These are phyloP conservation scores for Kregervanrija pseudodelftensis DNA, from an alignment of 805 yeast genomes.

Conservation along the genomic window DNA sequence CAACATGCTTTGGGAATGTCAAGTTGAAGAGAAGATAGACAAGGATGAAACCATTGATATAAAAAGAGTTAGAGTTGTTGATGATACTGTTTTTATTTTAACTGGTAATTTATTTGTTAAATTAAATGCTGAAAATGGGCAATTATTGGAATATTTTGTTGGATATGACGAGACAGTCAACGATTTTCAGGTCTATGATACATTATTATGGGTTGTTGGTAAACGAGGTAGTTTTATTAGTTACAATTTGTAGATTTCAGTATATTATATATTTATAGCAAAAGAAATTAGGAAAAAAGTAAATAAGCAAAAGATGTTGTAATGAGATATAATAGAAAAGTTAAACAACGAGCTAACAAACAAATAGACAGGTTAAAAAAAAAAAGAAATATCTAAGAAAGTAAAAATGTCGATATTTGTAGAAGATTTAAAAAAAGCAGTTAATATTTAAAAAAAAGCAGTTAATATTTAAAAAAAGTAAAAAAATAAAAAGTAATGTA, in stretches of 20 bases:
- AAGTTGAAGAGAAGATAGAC: neutral
- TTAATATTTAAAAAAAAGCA: no score
- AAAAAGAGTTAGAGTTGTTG: neutral
- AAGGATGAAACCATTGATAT: constrained; percentile 2
- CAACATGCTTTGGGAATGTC: constrained; percentile 9
- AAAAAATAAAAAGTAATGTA: neutral
- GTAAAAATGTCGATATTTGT: no score
- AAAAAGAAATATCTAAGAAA: no score
- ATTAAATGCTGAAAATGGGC: constrained; percentile 7
- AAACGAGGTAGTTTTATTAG: constrained; percentile 6
- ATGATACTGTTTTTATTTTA: constrained; percentile 4
- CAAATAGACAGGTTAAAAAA: no score
- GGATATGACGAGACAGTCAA: constrained; percentile 9
- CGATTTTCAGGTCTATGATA: constrained; percentile 4
- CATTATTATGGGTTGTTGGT: constrained; percentile 9
- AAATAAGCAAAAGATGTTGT: no score
- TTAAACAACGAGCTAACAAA: no score
- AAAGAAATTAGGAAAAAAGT: neutral
- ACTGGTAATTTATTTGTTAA: constrained; percentile 6
- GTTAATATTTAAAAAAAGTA: neutral
- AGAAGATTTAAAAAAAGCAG: no score
- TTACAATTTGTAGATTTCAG: constrained; percentile 2
- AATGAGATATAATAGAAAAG: no score
- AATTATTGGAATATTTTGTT: constrained; percentile 5
- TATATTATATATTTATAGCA: neutral